phyloP scores from a whole-genome alignment of 2,329 filamentous ascomycete genomes.

The Fusarium oxysporum region DNA sequence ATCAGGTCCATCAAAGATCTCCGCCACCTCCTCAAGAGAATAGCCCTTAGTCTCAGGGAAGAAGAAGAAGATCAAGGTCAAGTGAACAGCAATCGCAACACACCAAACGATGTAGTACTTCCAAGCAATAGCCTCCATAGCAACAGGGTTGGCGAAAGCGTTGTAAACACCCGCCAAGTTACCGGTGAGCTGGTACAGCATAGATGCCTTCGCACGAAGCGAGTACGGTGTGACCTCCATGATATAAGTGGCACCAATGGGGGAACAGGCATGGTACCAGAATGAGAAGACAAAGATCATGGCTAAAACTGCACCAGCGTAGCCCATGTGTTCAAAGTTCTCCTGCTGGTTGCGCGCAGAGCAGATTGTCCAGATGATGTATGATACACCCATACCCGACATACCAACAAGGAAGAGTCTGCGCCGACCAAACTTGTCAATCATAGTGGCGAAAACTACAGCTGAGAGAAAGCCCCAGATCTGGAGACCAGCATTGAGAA shows the following conservation, averaged over 20 bases:
- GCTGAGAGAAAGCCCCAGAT: slow-evolving; percentile 54
- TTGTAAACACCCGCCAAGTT: slow-evolving; percentile 51
- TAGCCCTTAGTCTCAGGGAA: slow-evolving; percentile 42
- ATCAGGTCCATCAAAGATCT: slow-evolving; percentile 42
- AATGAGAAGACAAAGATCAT: slow-evolving; percentile 44
- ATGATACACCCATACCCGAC: slow-evolving; percentile 51
- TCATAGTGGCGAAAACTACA: slow-evolving; percentile 50
- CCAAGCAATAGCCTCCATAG: slow-evolving; percentile 55
- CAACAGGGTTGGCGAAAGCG: slow-evolving; percentile 58
- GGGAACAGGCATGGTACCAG: slow-evolving; percentile 51
- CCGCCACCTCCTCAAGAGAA: slow-evolving; percentile 40
- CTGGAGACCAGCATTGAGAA: slow-evolving; percentile 46
- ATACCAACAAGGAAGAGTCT: slow-evolving; percentile 53
- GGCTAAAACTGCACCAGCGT: slow-evolving; percentile 59
- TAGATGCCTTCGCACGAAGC: slow-evolving; percentile 46
- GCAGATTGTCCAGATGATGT: slow-evolving; percentile 55
- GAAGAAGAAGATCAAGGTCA: slow-evolving; percentile 46
- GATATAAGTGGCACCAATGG: slow-evolving; percentile 57
- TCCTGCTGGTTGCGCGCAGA: slow-evolving; percentile 51
- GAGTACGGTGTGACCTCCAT: slow-evolving; percentile 57
- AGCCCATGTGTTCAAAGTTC: slow-evolving; percentile 41
- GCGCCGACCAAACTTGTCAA: slow-evolving; percentile 56
- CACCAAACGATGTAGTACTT: slow-evolving; percentile 60
- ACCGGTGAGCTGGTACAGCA: slow-evolving; percentile 46
- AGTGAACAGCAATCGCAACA: slow-evolving; percentile 42